Base-by-base conservation (phyloP, 345 rosid species). In the Brassica nigra region DNA sequence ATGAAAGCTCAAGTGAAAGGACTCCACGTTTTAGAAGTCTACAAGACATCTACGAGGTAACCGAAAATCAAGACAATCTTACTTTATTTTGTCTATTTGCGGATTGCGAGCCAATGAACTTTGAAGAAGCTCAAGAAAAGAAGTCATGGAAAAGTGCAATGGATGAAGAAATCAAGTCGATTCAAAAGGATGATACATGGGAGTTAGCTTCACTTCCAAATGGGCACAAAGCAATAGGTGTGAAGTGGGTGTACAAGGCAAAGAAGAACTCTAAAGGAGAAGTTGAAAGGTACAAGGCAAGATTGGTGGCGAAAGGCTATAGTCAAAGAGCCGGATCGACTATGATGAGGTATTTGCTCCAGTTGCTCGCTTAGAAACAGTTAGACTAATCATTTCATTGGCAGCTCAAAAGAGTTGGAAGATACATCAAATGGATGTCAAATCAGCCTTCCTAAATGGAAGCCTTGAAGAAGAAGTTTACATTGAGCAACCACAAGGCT, bases 361-460 rank as follows among this genome's bases (percentile, higher is more conserved):
- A 3, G 58, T 27, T 42, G 20, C 62, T 69, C 8, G 28, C 2
- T 12, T 69, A 4, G 62, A 69, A 49, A 52, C 72, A 7, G 4
- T 68, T 18, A 42, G 23, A 18, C 59, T 3, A 18, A 18, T 18
- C 18, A 18, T 18, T 18, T 18, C 18, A 18, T 18, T 18, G 18
- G 18, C 18, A 18, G 9, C 0, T 3, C 57, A 67, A 67, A 67
- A 5, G 6, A 42, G 6, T 1, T 64, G 28, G 70, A 68, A 0
- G 9, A 68, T 27, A 14, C 36, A 68, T 68, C 58, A 44, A 68
- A 44, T 68, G 11, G 7, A 68, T 42, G 34, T 68, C 27, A 68
- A 28, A 1, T 68, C 42, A 8, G 14, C 23, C 20, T 68, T 68
- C 20, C 12, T 44, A 65, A 65, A 65, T 27, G 36, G 58, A 44